Base-by-base conservation (phyloP, 441 rosid genomes). In the Mallotus repandus region DNA sequence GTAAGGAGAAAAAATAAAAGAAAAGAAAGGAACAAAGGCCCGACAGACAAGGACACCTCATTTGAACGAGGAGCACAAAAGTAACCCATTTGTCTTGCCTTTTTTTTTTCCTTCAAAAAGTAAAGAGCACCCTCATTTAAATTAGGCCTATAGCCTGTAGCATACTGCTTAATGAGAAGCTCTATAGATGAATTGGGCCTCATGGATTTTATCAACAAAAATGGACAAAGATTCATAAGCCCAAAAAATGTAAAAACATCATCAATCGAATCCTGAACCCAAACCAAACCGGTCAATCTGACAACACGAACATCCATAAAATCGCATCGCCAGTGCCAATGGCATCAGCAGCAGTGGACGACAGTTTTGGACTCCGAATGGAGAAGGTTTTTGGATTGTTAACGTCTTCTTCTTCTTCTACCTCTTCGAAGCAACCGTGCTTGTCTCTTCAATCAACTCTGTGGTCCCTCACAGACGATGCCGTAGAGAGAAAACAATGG, bases 401-500 rank as follows among this genome's bases (percentile, higher is more conserved):
- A 29, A 83, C 82, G 5, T 72, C 29, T 25, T 25, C 29, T 25
- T 25, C 78, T 2, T 73, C 85, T 16, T 21, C 87, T 9, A 62
- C 84, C 7, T 45, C 48, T 45, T 45, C 48, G 45, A 73, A 63
- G n/a, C 62, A 60, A 46, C 76, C 68, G 7, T 66, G 74, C 46
- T 74, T 78, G 25, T 73, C 77, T 9, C 64, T 48, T 14, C 29
- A 25, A 25, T 25, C 29, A 25, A 25, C 29, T 25, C 29, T 25
- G 1, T 25, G 29, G 29, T 25, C 29, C 29, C 29, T 25, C 57
- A 69, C 85, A 56, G 96, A 68, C 52, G 68, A 80, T 55, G 83
- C 82, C 13, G 81, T 89, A 66, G 88, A 88, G 85, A 81, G 81
- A 72, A 79, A 79, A 22, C 80, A 84, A 65, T 88, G 92, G 92